Evolutionary conservation across 345 rosid genomes (phyloP), one percentile per base, ranked within the genome.

Genomic region (Physaria fendleri): DNA sequence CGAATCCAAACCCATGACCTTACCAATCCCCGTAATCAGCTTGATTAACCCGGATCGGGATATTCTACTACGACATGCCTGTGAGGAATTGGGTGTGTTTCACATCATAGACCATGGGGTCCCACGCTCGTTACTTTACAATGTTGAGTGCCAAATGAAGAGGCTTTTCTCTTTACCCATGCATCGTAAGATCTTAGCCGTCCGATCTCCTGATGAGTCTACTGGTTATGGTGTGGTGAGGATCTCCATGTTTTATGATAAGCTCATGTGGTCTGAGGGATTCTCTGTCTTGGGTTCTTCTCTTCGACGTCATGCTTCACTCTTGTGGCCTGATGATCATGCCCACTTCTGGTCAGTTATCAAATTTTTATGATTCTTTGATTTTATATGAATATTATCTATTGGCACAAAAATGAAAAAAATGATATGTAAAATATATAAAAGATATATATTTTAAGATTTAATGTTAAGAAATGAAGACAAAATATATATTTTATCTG

Each of bases 261-360:
- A 90, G 79, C 78, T 64, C 54, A 75, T 87, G 87, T 87, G 94
- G 96, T 71, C 81, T 17, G 96, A 87, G 59, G 94, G 94, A 11
- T 90, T 87, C 82, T 77, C 94, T 49, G 51, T 83, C 5, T 55
- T 74, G 12, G 94, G 85, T 28, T 80, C 65, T 39, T 62, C 97
- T 50, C 84, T 82, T 20, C 38, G 41, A 1, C 85, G 79, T 27
- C 85, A 87, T 51, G 88, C 88, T 44, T 73, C 64, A 65, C 72
- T 70, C 63, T 81, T 87, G 43, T 87, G 94, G 94, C 95, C 95
- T 8, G 64, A 79, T 15, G 77, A 82, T 66, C 67, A 76, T 66
- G 6, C 59, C 51, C 43, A 75, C 14, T 81, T 83, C 82, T 83
- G 96, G 97, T 87, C 71, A 65, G 65, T 8, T 1, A 8, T 45